These are phyloP conservation scores for Arthrinium phaeospermum DNA, from an alignment of 2,329 filamentous ascomycete species.

Conservation along the genomic window DNA sequence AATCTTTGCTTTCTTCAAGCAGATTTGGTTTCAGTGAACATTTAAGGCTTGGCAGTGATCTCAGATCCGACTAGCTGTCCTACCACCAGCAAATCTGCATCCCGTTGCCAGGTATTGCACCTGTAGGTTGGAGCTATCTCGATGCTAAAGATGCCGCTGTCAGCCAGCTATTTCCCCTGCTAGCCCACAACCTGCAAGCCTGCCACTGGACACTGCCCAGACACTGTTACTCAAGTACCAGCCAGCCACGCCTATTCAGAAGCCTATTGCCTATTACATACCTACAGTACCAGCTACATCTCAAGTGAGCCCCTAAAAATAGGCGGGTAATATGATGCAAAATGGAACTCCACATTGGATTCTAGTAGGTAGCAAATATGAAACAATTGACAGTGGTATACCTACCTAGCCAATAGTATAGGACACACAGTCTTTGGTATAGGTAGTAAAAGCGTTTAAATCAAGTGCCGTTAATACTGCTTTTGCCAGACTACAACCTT, in stretches of 20 bases:
- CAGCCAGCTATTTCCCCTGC: neutral
- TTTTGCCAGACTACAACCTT: no score
- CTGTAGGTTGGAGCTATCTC: neutral
- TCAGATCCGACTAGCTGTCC: neutral
- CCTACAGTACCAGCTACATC: neutral
- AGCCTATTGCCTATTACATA: no score
- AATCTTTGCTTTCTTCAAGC: neutral
- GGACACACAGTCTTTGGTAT: no score
- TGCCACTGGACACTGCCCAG: neutral
- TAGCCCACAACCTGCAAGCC: neutral
- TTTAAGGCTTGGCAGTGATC: neutral
- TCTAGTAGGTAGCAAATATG: no score
- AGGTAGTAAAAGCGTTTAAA: no score
- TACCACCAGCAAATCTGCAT: neutral
- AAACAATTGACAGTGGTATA: no score
- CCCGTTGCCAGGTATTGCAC: neutral
- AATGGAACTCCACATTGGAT: no score
- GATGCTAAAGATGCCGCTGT: neutral
- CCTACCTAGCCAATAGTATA: no score
- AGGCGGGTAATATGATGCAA: no score
- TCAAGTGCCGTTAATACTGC: no score
- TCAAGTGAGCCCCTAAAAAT: no score
- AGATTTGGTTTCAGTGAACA: neutral
- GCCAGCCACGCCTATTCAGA: neutral
- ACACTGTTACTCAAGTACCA: neutral